phyloP scores from a whole-genome alignment of 139 green algal genomes.

The Chlamydomonas asymmetrica region DNA sequence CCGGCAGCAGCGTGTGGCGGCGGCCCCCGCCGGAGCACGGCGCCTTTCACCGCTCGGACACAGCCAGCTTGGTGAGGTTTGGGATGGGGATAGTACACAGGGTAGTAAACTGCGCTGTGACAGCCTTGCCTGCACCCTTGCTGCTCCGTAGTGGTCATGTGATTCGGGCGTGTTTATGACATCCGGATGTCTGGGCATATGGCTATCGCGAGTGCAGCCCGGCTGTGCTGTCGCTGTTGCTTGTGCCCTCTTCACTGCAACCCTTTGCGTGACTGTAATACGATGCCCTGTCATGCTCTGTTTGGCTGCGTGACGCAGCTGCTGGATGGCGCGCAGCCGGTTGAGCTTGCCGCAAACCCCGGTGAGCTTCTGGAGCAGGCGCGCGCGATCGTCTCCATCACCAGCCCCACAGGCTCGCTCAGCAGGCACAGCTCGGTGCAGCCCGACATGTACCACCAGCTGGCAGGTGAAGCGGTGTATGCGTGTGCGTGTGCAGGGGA shows the following conservation, averaged over 20 bases:
- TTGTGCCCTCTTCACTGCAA: neutral
- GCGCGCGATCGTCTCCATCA: neutral
- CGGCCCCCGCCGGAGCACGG: too few species aligned
- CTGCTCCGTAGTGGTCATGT: too few species aligned
- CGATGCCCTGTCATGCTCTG: neutral
- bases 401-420: neutral
- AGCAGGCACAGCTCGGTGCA: neutral
- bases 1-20: too few species aligned
- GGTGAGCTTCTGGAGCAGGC: slow-evolving; percentile 17
- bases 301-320: neutral
- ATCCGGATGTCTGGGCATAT: neutral
- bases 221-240: too few species aligned
- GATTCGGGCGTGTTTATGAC: too few species aligned
- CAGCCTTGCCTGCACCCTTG: too few species aligned
- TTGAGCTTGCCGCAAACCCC: slow-evolving; percentile 3
- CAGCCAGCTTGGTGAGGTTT: too few species aligned
- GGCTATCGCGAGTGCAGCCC: neutral
- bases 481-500: neutral
- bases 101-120: too few species aligned
- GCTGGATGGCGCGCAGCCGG: neutral
- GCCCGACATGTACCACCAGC: slow-evolving; percentile 24
- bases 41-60: too few species aligned
- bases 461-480: neutral
- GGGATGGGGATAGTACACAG: too few species aligned
- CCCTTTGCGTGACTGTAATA: neutral